These are phyloP conservation scores for Suillus subaureus DNA, from an alignment of 768 basidiomycete species.

Conservation along the genomic window DNA sequence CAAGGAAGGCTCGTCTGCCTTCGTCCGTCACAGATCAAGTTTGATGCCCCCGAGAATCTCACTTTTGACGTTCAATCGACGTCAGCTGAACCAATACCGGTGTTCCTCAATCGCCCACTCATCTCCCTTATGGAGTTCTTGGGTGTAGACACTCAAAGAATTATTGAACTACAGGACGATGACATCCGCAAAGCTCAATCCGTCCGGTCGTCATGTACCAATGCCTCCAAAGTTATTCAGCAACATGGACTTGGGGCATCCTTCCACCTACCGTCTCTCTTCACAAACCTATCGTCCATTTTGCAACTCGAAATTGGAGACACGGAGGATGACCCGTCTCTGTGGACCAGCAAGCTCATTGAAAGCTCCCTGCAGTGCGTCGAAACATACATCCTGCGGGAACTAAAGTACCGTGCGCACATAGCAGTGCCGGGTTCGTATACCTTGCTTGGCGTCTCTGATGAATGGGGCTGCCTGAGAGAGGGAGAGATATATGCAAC, in stretches of 20 bases:
- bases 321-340: slow-evolving; percentile 3
- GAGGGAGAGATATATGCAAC: slow-evolving; percentile 53
- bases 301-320: slow-evolving; percentile 31
- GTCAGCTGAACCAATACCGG: slow-evolving; percentile 43
- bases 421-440: slow-evolving; percentile 51
- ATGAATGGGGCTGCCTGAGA: slow-evolving; percentile 47
- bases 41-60: slow-evolving; percentile 47
- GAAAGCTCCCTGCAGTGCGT: slow-evolving; percentile 38
- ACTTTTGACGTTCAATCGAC: slow-evolving; percentile 52
- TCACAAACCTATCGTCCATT: slow-evolving; percentile 38
- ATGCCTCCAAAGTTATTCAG: slow-evolving; percentile 42
- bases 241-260: slow-evolving; percentile 49
- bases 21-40: slow-evolving; percentile 66
- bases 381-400: slow-evolving; percentile 48
- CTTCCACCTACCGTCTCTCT: slow-evolving; percentile 46
- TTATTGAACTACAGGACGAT: slow-evolving; percentile 39
- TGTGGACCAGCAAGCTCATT: slow-evolving; percentile 39
- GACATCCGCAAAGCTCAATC: slow-evolving; percentile 40
- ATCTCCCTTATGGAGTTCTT: slow-evolving; percentile 52
- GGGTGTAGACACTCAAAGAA: slow-evolving; percentile 35
- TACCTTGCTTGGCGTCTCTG: slow-evolving; percentile 55
- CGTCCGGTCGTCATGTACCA: slow-evolving; percentile 34
- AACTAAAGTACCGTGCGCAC: slow-evolving; percentile 52
- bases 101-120: slow-evolving; percentile 50
- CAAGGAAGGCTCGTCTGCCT: slow-evolving; percentile 38